phyloP scores from a whole-genome alignment of 2,329 filamentous ascomycete species.

The Coleophoma crateriformis region DNA sequence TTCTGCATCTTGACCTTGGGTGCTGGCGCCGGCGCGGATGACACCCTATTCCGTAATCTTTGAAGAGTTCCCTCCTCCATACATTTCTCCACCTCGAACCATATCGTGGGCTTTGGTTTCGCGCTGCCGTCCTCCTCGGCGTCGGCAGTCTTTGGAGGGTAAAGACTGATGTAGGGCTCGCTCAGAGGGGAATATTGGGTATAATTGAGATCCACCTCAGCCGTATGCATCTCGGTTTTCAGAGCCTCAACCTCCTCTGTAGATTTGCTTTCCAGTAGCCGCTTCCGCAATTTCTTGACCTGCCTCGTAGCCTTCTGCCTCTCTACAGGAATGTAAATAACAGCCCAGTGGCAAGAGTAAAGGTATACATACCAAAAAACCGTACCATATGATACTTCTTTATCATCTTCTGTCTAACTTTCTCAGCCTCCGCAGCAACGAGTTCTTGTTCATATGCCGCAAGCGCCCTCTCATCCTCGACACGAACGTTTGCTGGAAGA shows the following conservation, averaged over 20 bases:
- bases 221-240: constrained; percentile 55
- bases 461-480: constrained; percentile 69
- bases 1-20: neutral
- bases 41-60: constrained; percentile 19
- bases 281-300: constrained; percentile 58
- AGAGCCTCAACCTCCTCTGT: constrained; percentile 45
- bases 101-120: constrained; percentile 48
- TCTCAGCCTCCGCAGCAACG: constrained; percentile 50
- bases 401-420: constrained; percentile 64
- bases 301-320: constrained; percentile 66
- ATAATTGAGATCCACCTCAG: constrained; percentile 72
- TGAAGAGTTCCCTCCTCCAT: constrained; percentile 46
- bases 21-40: constrained; percentile 3
- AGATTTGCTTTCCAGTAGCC: constrained; percentile 45
- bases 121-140: constrained; percentile 19
- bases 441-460: constrained; percentile 61
- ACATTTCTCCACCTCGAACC: constrained; percentile 60
- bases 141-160: constrained; percentile 36
- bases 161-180: constrained; percentile 64
- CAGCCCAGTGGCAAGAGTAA: neutral
- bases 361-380: constrained; percentile 63
- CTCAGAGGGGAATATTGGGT: constrained; percentile 66
- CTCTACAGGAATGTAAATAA: constrained; percentile 38
- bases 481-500: constrained; percentile 61
- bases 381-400: constrained; percentile 76